Evolutionary conservation across 2,329 filamentous ascomycete genomes (phyloP), one percentile per base, ranked within the genome.

Genomic region (Sporothrix pseudoabietina): DNA sequence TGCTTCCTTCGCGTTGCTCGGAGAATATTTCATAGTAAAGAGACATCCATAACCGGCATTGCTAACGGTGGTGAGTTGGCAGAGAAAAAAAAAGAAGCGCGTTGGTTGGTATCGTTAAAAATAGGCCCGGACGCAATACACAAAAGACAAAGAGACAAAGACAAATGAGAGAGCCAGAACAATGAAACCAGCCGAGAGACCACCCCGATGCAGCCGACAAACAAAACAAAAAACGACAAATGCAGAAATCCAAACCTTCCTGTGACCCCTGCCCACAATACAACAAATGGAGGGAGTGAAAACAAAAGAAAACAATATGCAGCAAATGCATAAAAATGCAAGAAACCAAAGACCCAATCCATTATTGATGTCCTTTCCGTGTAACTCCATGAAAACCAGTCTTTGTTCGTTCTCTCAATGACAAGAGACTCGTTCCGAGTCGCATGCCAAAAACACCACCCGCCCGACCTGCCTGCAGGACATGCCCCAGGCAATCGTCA

Each of bases 91-190:
- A 54, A 57, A 57, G 4, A 70, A 70, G 39, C 61, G 30, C 49
- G 68, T 57, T 70, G 68, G 68, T 57, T 70, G 68, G 68, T 70
- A 70, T 70, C 68, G 68, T 57, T 55, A 16, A 44, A 70, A 70
- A 70, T 44, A 69, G 49, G 65, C 35, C 61, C 61, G 47, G 61
- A 47, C 19, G 65, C 44, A 49, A 68, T 32, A 35, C 65, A 68
- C 44, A 35, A 68, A 68, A 19, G 52, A 9, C 19, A 54, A 49
- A 69, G 41, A 44, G 44, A 49, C 61, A 59, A 47, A 57, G 30
- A 70, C 39, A 59, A 26, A 55, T 6, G 4, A 54, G 65, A 52
- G 19, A 69, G 63, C 41, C 30, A 26, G 52, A 57, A 41, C 49
- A 44, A 30, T 26, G n/a, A 35, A 16, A 16, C 44, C 66, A 52